A percentile compares a stretch with the other conserved stretches of the same genome.
Conservation (phyloP, 176 grass and related monocot species). For the Tillandsia fasciculata region DNA sequence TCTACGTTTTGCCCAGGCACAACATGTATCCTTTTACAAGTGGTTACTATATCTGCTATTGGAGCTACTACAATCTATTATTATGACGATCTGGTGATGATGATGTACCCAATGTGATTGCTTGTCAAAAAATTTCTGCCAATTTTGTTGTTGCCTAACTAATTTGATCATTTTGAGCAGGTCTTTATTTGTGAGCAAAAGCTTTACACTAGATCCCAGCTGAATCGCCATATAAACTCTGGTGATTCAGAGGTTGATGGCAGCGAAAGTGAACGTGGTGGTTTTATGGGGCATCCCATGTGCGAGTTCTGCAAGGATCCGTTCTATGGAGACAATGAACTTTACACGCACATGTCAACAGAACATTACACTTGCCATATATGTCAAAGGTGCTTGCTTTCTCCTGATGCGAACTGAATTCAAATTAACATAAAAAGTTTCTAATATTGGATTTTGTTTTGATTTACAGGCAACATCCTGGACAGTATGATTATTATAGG, state of each 20-base stretch:
- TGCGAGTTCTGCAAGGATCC: constrained; percentile 66
- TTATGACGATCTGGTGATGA: too few species aligned
- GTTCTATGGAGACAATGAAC: constrained; percentile 94
- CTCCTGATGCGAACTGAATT: not conserved
- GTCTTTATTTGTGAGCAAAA: constrained; percentile 98
- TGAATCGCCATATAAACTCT: constrained; percentile 67
- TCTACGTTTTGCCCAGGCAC: too few species aligned
- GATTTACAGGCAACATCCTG: constrained; percentile 56
- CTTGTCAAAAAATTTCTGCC: too few species aligned
- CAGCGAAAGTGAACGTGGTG: constrained; percentile 74
- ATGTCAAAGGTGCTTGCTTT: constrained; percentile 56
- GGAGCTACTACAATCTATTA: too few species aligned
- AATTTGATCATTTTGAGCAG: constrained; percentile 18
- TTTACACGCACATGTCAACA: constrained; percentile 68
- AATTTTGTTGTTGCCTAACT: too few species aligned
- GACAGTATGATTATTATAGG: constrained; percentile 71
- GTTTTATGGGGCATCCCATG: constrained; percentile 73
- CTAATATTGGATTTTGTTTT: constrained; percentile 15
- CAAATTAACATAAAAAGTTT: constrained; percentile 1
- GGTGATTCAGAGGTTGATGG: constrained; percentile 97
- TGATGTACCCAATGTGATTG: too few species aligned
- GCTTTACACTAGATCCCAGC: constrained; percentile 64
- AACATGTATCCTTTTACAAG: too few species aligned
- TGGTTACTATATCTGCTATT: too few species aligned
- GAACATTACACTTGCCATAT: constrained; percentile 82